phyloP scores from a whole-genome alignment of 305 asterid genomes.

The Fraxinus angustifolia region DNA sequence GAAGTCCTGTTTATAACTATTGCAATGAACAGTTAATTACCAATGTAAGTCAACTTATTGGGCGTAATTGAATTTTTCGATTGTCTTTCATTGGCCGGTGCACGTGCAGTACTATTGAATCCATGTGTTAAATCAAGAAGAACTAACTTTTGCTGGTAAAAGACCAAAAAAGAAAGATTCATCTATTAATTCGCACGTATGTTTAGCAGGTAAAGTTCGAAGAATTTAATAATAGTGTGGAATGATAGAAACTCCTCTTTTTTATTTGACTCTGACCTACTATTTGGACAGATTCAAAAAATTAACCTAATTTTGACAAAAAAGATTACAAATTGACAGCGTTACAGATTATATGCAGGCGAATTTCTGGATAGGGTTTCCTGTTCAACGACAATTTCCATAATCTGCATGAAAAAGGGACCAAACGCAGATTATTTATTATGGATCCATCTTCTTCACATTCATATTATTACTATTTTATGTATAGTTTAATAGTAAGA shows the following conservation, averaged over 20 bases:
- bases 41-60: neutral
- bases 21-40: neutral
- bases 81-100: neutral
- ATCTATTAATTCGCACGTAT: neutral
- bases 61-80: neutral
- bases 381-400: conserved; percentile 64
- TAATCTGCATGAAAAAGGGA: conserved; percentile 2
- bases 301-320: neutral
- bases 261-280: conserved; percentile 31
- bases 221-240: neutral
- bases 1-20: neutral
- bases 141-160: neutral
- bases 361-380: conserved; percentile 52
- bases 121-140: conserved; percentile 1
- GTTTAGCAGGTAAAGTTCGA: neutral
- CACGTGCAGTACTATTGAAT: neutral
- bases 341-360: conserved; percentile 43
- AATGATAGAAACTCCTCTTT: conserved; percentile 23
- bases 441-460: neutral
- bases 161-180: neutral
- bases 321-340: conserved; percentile 31
- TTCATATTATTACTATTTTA: neutral
- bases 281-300: neutral
- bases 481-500: neutral
- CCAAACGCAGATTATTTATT: neutral